Evolutionary conservation across 352 stramenopile genomes (phyloP).

Genomic region (Bremia lactucae): DNA sequence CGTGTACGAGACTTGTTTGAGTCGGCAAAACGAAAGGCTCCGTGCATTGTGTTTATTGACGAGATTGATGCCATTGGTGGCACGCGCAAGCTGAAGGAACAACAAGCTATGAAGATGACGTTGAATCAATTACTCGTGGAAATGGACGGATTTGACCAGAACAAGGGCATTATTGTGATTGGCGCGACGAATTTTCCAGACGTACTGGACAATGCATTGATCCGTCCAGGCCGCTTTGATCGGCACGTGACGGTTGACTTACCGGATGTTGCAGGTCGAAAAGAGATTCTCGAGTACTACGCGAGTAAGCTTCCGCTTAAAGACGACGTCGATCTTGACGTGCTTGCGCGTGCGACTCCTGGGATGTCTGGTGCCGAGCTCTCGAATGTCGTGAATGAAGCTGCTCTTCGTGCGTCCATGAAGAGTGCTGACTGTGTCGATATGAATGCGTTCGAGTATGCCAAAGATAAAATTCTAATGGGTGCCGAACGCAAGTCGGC

Average conservation of each 20-base stretch:
- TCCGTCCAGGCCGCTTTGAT: slow-evolving; percentile 95
- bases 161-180: slow-evolving; percentile 97
- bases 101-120: slow-evolving; percentile 96
- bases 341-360: slow-evolving; percentile 89
- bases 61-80: slow-evolving; percentile 96
- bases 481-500: slow-evolving; percentile 92
- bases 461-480: slow-evolving; percentile 99
- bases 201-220: slow-evolving; percentile 91
- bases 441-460: slow-evolving; percentile 95
- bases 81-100: slow-evolving; percentile 93
- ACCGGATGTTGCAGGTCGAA: slow-evolving; percentile 87
- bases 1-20: slow-evolving; percentile 86
- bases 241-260: slow-evolving; percentile 87
- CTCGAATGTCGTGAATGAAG: slow-evolving; percentile 96
- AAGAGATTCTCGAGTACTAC: slow-evolving; percentile 96
- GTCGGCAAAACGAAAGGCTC: slow-evolving; percentile 89
- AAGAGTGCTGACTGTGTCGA: slow-evolving; percentile 85
- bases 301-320: slow-evolving; percentile 89
- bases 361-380: slow-evolving; percentile 96
- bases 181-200: slow-evolving; percentile 96
- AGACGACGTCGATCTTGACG: slow-evolving; percentile 90
- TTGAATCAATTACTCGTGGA: slow-evolving; percentile 94
- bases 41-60: slow-evolving; percentile 97
- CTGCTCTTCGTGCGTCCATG: slow-evolving; percentile 83
- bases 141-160: slow-evolving; percentile 96